Evolutionary conservation across 768 basidiomycete genomes (phyloP).

Genomic region (Mycena haematopus): DNA sequence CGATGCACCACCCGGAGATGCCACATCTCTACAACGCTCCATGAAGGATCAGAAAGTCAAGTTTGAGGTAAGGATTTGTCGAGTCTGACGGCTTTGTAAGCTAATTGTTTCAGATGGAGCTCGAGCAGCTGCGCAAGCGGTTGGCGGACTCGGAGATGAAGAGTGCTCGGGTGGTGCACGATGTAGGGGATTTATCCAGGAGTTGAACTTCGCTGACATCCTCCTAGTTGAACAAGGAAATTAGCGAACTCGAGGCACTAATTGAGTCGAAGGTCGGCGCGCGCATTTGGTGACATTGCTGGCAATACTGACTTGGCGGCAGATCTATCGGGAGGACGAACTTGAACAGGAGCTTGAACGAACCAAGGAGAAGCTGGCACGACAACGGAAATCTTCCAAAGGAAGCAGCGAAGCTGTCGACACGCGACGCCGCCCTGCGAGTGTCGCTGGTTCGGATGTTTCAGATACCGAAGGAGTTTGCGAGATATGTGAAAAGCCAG

Average conservation of each 20-base stretch:
- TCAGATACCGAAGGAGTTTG: conserved; percentile 58
- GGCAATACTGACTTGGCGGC: conserved; percentile 9
- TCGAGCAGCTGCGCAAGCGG: conserved; percentile 74
- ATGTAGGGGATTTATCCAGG: conserved; percentile 50
- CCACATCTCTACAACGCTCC: conserved; percentile 47
- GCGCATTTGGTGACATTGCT: background rate
- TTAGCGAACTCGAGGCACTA: conserved; percentile 88
- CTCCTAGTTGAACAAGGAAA: conserved; percentile 84
- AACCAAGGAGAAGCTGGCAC: conserved; percentile 71
- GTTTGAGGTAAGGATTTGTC: conserved; percentile 51
- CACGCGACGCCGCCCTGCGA: conserved; percentile 37
- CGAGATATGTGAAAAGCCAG: conserved; percentile 59
- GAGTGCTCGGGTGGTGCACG: conserved; percentile 69
- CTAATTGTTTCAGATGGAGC: conserved; percentile 53
- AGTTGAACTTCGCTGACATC: conserved; percentile 8
- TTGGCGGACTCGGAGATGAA: conserved; percentile 77
- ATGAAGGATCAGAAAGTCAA: conserved; percentile 56
- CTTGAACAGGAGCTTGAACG: conserved; percentile 85
- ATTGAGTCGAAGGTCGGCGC: conserved; percentile 87
- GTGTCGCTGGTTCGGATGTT: conserved; percentile 35
- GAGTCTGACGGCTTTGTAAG: background rate
- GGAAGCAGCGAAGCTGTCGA: conserved; percentile 46
- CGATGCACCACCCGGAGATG: conserved; percentile 37
- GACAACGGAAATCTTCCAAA: conserved; percentile 67
- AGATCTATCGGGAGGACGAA: conserved; percentile 94